A percentile compares a stretch with the other conserved stretches of the same genome.
phyloP scores from a whole-genome alignment of 1,284 basidiomycete genomes.

The Fomitopsis betulina region DNA sequence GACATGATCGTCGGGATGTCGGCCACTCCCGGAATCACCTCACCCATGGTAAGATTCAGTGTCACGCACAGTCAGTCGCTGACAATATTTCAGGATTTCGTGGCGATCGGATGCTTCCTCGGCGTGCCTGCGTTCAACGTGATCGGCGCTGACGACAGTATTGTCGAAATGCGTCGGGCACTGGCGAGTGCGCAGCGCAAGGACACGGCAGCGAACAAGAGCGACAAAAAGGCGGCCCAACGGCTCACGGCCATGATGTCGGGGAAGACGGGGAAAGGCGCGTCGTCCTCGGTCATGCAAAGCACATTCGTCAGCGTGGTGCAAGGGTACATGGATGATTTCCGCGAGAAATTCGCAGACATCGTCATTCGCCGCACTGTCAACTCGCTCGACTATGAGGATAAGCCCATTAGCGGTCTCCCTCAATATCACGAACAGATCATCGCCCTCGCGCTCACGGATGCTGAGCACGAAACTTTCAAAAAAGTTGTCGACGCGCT shows the following conservation, averaged over 20 bases:
- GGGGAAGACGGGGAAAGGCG: background rate
- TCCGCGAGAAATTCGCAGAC: background rate
- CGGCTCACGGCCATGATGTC: too few species aligned
- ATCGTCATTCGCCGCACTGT: constrained; percentile 4
- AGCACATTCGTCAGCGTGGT: too few species aligned
- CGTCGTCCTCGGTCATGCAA: background rate
- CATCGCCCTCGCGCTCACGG: too few species aligned
- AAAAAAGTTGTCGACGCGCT: too few species aligned
- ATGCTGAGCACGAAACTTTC: background rate
- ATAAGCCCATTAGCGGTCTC: constrained; percentile 1
- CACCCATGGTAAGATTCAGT: background rate
- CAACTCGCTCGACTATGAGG: background rate
- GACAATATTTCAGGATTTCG: background rate
- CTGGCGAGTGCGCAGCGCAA: too few species aligned
- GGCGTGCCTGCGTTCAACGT: background rate
- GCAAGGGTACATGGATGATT: background rate
- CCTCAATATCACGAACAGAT: background rate
- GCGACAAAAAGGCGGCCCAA: background rate
- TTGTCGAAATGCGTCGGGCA: too few species aligned
- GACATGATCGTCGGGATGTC: background rate
- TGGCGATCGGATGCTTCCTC: background rate
- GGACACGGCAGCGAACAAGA: background rate
- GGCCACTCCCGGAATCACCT: background rate
- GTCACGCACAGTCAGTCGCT: background rate
- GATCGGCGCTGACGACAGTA: too few species aligned